Evolutionary conservation across 805 yeast genomes (phyloP), one percentile per base, ranked within the genome.

Genomic region (Metschnikowia borealis): DNA sequence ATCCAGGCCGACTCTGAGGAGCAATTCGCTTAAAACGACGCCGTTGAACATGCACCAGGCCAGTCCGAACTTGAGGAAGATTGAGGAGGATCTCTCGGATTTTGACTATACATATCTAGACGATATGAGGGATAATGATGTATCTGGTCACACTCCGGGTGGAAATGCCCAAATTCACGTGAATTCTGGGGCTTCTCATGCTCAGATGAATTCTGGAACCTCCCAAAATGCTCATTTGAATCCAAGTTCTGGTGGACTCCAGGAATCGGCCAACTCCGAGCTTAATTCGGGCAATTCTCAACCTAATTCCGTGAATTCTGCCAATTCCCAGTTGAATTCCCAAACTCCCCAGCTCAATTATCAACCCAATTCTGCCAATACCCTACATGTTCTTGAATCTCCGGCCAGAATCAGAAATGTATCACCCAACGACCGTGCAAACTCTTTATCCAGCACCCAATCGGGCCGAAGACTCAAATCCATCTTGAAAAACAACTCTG

Each of bases 61-160:
- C 15, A 48, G 43, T 18, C 54, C 52, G 48, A 71, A 67, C 50
- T 59, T 73, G 46, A 58, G 58, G 31, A 73, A 71, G 56, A 73
- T 73, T 36, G 77, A 73, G 15, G 78, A 73, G 55, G 74, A 71
- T 44, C 63, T 73, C 39, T 72, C 65, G 36, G 75, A 69, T 48
- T 73, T 73, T 49, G 78, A 73, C 33, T 73, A 70, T 50, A 70
- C 68, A 46, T 73, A 73, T 54, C 50, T 70, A 34, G 76, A 72
- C 11, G 34, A 42, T 21, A 10, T 23, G 15, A 7, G n/a, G 11
- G 21, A 18, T 15, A 21, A 15, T 4, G 20, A 38, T 5, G 31
- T n/a, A 7, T 14, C 20, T n/a, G 29, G 29, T 26, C 3, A 26
- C 3, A 8, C 10, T 8, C 5, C 3, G 5, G 29, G 29, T 10